A percentile compares a stretch with the other conserved stretches of the same genome.
Evolutionary conservation across 768 basidiomycete species (phyloP).

Genomic region (Amanita inopinata): DNA sequence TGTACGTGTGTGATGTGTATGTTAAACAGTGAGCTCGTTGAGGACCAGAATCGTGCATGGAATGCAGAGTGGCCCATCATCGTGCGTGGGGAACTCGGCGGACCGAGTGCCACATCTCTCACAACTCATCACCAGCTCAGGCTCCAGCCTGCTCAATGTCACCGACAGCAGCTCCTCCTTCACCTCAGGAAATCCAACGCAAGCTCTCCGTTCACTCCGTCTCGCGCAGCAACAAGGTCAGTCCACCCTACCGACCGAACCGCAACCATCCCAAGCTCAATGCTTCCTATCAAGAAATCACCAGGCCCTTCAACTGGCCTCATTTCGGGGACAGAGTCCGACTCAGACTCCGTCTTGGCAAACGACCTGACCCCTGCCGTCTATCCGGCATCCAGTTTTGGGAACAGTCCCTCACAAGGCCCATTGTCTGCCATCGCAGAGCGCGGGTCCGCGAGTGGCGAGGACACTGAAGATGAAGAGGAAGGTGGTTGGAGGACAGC

Average conservation of each 20-base stretch:
- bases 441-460: slow-evolving; percentile 56
- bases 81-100: too few relatives aligned
- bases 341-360: slow-evolving; percentile 64
- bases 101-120: too few relatives aligned
- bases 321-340: slow-evolving; percentile 76
- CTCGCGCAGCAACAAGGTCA: slow-evolving; percentile 41
- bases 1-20: too few relatives aligned
- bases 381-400: slow-evolving; percentile 16
- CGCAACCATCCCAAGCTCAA: slow-evolving; percentile 5
- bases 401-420: slow-evolving; percentile 26
- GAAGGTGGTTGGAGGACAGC: slow-evolving; percentile 57
- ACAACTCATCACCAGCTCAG: not conserved
- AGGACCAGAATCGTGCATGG: too few relatives aligned
- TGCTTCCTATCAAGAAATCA: slow-evolving; percentile 10
- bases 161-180: slow-evolving; percentile 52
- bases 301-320: slow-evolving; percentile 17
- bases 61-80: too few relatives aligned
- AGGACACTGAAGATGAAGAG: slow-evolving; percentile 69
- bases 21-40: too few relatives aligned
- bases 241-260: slow-evolving; percentile 6
- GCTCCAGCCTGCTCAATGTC: slow-evolving; percentile 19
- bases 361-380: slow-evolving; percentile 41
- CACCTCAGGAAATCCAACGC: slow-evolving; percentile 78
- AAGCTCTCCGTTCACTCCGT: slow-evolving; percentile 74
- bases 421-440: slow-evolving; percentile 75